phyloP scores from a whole-genome alignment of 768 basidiomycete species.

The Lactarius hatsudake region DNA sequence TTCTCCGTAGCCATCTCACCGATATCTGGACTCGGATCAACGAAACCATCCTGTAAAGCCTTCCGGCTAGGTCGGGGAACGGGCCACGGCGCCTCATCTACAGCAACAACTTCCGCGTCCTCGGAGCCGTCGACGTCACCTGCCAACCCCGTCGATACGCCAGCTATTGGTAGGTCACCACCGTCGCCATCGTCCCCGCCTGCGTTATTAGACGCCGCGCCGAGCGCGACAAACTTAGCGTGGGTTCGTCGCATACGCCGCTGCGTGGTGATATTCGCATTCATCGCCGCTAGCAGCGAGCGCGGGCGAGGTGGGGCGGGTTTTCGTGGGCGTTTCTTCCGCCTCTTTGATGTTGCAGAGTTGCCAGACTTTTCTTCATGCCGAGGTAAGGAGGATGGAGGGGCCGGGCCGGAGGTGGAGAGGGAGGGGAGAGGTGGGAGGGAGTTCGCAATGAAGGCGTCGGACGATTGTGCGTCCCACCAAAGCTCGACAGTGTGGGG shows the following conservation, averaged over 20 bases:
- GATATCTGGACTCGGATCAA: constrained; percentile 43
- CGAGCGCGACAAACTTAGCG: constrained; percentile 62
- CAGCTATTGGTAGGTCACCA: constrained; percentile 4
- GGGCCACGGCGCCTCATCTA: constrained; percentile 62
- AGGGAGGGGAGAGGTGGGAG: constrained; percentile 28
- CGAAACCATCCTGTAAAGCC: constrained; percentile 24
- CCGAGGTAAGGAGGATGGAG: constrained; percentile 28
- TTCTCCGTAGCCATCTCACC: constrained; percentile 58
- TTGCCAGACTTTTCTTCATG: constrained; percentile 29
- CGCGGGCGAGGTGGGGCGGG: constrained; percentile 24
- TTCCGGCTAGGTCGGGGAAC: constrained; percentile 21
- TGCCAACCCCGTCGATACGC: constrained; percentile 5
- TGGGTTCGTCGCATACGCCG: constrained; percentile 72
- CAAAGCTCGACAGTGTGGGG: constrained; percentile 26
- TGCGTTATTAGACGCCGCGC: constrained; percentile 33
- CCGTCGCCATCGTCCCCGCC: constrained; percentile 34
- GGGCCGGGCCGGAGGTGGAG: constrained; percentile 25
- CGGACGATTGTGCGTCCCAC: constrained; percentile 27
- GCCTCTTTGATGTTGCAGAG: constrained; percentile 26
- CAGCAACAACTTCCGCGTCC: constrained; percentile 49
- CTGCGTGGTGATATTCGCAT: constrained; percentile 71
- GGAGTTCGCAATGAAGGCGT: constrained; percentile 24
- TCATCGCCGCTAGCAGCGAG: constrained; percentile 67
- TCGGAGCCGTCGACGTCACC: constrained; percentile 29
- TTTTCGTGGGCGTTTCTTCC: constrained; percentile 40